These are phyloP conservation scores for Acrocalymma vagum DNA, from an alignment of 2,329 filamentous ascomycete species.

Conservation along the genomic window DNA sequence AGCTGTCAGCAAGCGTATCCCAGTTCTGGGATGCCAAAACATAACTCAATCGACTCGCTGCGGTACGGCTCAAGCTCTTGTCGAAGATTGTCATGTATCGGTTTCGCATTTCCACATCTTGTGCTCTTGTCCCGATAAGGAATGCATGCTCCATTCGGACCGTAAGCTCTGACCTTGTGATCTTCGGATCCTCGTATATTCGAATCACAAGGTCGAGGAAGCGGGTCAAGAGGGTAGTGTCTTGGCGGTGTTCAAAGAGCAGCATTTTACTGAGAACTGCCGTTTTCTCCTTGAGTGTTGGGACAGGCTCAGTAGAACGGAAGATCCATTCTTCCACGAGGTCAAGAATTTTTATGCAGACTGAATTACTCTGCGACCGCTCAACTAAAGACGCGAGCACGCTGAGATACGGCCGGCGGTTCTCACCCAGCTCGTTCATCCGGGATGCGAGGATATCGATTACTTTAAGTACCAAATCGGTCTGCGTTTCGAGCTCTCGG, in stretches of 20 bases:
- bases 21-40: conserved; percentile 93
- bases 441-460: conserved; percentile 91
- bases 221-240: conserved; percentile 86
- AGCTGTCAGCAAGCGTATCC: conserved; percentile 93
- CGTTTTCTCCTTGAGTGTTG: conserved; percentile 97
- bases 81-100: conserved; percentile 97
- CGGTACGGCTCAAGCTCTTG: conserved; percentile 90
- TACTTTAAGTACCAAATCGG: conserved; percentile 90
- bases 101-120: conserved; percentile 96
- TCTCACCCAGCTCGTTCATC: conserved; percentile 92
- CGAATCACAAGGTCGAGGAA: conserved; percentile 96
- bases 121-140: conserved; percentile 89
- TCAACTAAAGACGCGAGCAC: conserved; percentile 95
- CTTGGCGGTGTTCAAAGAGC: conserved; percentile 85
- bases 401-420: conserved; percentile 90
- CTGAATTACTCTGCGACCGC: conserved; percentile 83
- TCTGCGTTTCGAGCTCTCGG: conserved; percentile 88
- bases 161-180: conserved; percentile 92
- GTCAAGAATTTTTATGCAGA: conserved; percentile 91
- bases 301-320: conserved; percentile 91
- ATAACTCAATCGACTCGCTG: conserved; percentile 87
- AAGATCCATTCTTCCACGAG: conserved; percentile 99
- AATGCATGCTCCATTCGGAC: conserved; percentile 98
- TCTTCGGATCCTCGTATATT: conserved; percentile 97
- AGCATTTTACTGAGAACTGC: conserved; percentile 99